Evolutionary conservation across 345 rosid species (phyloP).

Genomic region (Gossypium australe): DNA sequence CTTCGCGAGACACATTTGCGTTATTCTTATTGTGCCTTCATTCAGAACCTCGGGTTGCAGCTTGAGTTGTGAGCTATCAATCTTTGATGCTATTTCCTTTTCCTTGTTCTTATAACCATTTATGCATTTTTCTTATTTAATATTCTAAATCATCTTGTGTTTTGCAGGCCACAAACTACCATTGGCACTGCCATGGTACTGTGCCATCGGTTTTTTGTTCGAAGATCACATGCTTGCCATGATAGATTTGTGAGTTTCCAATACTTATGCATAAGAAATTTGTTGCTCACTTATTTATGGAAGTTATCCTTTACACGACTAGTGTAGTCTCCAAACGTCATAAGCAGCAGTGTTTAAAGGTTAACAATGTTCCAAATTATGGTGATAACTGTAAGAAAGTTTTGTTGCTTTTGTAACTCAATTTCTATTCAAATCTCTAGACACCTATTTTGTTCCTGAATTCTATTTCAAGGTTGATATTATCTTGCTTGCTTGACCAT

Average conservation of each 20-base stretch:
- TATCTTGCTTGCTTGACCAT: not conserved
- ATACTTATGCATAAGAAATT: not conserved
- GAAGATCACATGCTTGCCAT: slow-evolving; percentile 77
- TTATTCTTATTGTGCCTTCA: slow-evolving; percentile 67
- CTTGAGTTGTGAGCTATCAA: slow-evolving; percentile 57
- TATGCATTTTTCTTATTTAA: not conserved
- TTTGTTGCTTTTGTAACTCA: not conserved
- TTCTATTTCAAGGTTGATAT: not conserved
- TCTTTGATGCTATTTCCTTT: not conserved
- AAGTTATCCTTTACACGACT: not conserved
- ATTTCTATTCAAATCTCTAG: not conserved
- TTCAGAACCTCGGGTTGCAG: slow-evolving; percentile 59
- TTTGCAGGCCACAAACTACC: slow-evolving; percentile 70
- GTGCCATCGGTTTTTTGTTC: slow-evolving; percentile 74
- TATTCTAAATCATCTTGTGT: not conserved
- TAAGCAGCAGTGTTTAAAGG: not conserved
- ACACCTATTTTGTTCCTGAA: not conserved
- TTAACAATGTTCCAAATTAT: not conserved
- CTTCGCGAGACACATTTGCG: slow-evolving; percentile 65
- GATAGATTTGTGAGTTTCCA: slow-evolving; percentile 68
- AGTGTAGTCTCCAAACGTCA: not conserved
- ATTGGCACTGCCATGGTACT: slow-evolving; percentile 75
- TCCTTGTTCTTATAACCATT: not conserved
- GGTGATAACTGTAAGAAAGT: not conserved
- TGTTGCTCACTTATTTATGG: not conserved